Base-by-base conservation (phyloP, 164 flowering plant species). In the Cinnamomum micranthum region DNA sequence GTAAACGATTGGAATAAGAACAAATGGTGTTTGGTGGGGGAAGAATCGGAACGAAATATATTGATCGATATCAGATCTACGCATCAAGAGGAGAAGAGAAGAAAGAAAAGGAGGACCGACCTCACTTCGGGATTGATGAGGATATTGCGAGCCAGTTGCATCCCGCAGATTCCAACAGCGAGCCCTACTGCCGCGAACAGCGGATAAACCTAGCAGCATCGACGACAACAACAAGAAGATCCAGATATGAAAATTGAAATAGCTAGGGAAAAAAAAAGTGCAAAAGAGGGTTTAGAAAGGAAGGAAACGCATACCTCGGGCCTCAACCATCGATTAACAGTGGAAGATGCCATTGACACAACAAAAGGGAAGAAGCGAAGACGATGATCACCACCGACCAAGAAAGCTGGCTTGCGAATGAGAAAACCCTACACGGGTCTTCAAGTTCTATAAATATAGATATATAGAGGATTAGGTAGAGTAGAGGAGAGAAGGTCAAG, bases 71-170 rank as follows among this genome's bases (percentile, higher is more conserved):
- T 41, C 47, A 41, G 47, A 41, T 41, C 47, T 41, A 9, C 2
- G 47, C 11, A 9, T 7, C 47, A 7, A 41, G n/a, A 51, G 27
- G 24, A 67, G 35, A 31, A 31, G 5, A 31, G 35, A 31, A 5
- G 6, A 31, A 31, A 31, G 35, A 31, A 31, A 31, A 31, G 6
- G 35, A 31, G 35, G 20, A 52, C 51, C 17, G 15, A 79, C 91
- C 91, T 88, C 82, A 86, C 91, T 80, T 88, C 91, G 58, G 91
- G 91, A 68, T 88, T 88, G 80, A 72, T 77, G 80, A 75, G 55
- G 82, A 88, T 81, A 52, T 88, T 85, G 27, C 87, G 89, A 13
- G 82, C 78, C 72, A 88, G 64, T 79, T 80, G 83, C 25, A 85
- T 75, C 6, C 85, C 88, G 67, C 91, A 88, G 79, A 88, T 86